phyloP scores from a whole-genome alignment of 495 filamentous ascomycete species.

The Talaromyces proteolyticus region DNA sequence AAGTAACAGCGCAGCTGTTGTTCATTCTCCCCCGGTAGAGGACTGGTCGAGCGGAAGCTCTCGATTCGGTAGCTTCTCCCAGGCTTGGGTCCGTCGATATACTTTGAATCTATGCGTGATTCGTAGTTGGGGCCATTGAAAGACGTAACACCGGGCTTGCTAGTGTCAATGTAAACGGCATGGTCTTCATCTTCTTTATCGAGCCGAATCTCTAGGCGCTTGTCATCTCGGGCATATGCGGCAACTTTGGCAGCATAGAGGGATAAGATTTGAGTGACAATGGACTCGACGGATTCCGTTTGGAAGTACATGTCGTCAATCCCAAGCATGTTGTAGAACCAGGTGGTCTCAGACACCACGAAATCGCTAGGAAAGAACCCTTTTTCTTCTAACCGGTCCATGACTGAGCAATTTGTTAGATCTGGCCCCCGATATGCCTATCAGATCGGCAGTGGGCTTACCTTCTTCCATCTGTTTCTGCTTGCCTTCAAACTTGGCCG shows the following conservation, averaged over 20 bases:
- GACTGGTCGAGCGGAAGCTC: constrained; percentile 80
- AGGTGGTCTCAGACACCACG: constrained; percentile 76
- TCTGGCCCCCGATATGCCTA: not conserved
- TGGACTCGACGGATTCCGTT: constrained; percentile 78
- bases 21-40: constrained; percentile 65
- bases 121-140: constrained; percentile 82
- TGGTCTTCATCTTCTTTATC: constrained; percentile 95
- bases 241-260: constrained; percentile 97
- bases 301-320: constrained; percentile 99
- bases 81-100: constrained; percentile 66
- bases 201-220: constrained; percentile 84
- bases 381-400: constrained; percentile 68
- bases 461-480: constrained; percentile 87
- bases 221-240: constrained; percentile 89
- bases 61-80: constrained; percentile 82
- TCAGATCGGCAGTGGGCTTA: constrained; percentile 30
- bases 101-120: constrained; percentile 90
- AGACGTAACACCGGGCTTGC: constrained; percentile 72
- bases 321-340: constrained; percentile 97
- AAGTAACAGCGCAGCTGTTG: constrained; percentile 95
- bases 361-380: constrained; percentile 83
- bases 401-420: constrained; percentile 42
- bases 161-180: constrained; percentile 98
- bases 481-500: constrained; percentile 92
- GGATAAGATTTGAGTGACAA: constrained; percentile 90